Percentiles rank a stretch among this genome's conserved stretches.
These are phyloP conservation scores for Podila minutissima DNA, from an alignment of 192 early-diverging fungal genomes.

Conservation along the genomic window DNA sequence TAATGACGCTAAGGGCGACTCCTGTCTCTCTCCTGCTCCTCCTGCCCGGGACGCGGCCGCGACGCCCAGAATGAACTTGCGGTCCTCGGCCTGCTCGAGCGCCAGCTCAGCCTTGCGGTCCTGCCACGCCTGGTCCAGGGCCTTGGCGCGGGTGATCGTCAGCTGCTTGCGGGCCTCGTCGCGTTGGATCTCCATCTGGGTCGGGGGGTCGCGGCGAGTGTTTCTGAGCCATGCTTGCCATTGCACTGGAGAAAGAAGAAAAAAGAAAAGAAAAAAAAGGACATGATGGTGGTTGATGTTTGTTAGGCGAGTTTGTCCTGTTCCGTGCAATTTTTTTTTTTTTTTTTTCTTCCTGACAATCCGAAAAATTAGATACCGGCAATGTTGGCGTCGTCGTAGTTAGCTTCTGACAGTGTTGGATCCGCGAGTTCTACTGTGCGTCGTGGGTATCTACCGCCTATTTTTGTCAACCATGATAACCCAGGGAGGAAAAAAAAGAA, in stretches of 20 bases:
- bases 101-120: slow-evolving; percentile 42
- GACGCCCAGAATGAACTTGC: slow-evolving; percentile 16
- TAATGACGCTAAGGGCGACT: background rate
- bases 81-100: slow-evolving; percentile 38
- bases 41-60: slow-evolving; percentile 4
- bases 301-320: background rate
- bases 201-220: slow-evolving; percentile 31
- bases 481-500: background rate
- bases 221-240: slow-evolving; percentile 53
- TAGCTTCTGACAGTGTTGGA: slow-evolving; percentile 33
- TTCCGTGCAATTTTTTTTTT: background rate
- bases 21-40: background rate
- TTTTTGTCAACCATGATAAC: too few relatives aligned
- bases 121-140: slow-evolving; percentile 45
- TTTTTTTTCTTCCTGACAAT: background rate
- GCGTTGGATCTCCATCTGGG: slow-evolving; percentile 34
- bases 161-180: slow-evolving; percentile 41
- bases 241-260: slow-evolving; percentile 9
- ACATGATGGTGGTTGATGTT: too few relatives aligned
- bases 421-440: slow-evolving; percentile 40
- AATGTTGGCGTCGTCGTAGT: slow-evolving; percentile 51
- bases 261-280: too few relatives aligned
- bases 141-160: slow-evolving; percentile 38
- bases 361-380: slow-evolving; percentile 5
- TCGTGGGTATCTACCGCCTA: slow-evolving; percentile 43